Evolutionary conservation across 2,329 filamentous ascomycete species (phyloP), one percentile per base, ranked within the genome.

Genomic region (Chrysosporium keratinophilum): DNA sequence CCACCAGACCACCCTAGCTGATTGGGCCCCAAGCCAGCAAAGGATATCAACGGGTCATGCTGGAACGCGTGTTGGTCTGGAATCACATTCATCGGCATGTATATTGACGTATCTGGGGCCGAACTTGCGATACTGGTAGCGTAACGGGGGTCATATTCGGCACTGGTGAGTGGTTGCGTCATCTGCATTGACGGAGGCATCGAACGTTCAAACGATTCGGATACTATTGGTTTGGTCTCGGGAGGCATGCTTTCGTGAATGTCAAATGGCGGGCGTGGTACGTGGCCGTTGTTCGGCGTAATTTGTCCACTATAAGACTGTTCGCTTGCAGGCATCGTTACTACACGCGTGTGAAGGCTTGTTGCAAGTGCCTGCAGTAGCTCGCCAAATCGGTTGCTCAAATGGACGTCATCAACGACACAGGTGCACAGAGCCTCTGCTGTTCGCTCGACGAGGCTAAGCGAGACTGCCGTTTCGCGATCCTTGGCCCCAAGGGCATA

Each of bases 311-410:
- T 60, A 15, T 50, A 53, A 33, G 50, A 52, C 9, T 28, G 44
- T 35, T 52, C 37, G 34, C 55, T 51, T 17, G 45, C 44, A n/a
- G 49, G 49, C 10, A 55, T 49, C 31, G 54, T 45, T 40, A 57
- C 49, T 28, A 60, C 57, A 7, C 58, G 53, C 34, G 37, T 58
- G 14, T 57, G 57, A 42, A 60, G 55, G 42, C 57, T 60, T 9
- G 56, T 37, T 15, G 50, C 56, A 35, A 60, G 53, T 12, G 59
- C 59, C 12, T 56, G 52, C 28, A 60, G 56, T 2, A 60, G 50
- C 39, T 60, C 59, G 5, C 59, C 59, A 43, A 93, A 93, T 6
- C 87, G 80, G 56, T 86, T 88, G 31, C 74, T 75, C 2, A 81
- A 72, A 63, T 81, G 78, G 7, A 80, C 77, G 60, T 81, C 78